Evolutionary conservation across 1,284 basidiomycete genomes (phyloP).

Genomic region (Cryptococcus floricola): DNA sequence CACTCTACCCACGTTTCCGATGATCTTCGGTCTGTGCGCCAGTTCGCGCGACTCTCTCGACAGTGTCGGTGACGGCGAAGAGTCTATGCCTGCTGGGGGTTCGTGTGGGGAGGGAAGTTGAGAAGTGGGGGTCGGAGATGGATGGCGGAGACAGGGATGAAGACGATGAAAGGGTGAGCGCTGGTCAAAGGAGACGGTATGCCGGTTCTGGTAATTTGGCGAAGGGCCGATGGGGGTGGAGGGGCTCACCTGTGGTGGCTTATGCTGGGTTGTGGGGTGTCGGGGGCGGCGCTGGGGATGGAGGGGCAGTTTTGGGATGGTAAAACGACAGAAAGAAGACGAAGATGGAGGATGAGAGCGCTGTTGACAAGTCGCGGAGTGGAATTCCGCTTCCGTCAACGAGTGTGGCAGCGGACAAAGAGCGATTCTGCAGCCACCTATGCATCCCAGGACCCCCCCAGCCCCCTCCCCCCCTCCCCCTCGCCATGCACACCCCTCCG

Average conservation of each 20-base stretch:
- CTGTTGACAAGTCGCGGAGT: background rate
- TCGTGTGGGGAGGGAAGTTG: background rate
- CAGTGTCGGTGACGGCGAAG: background rate
- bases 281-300: too few relatives aligned
- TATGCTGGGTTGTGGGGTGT: too few relatives aligned
- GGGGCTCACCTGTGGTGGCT: background rate
- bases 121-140: background rate
- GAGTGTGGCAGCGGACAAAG: background rate
- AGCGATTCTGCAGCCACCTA: too few relatives aligned
- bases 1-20: background rate
- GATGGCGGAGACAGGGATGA: background rate
- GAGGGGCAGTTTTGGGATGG: too few relatives aligned
- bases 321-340: background rate
- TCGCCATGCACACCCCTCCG: too few relatives aligned
- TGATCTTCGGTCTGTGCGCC: constrained; percentile 1
- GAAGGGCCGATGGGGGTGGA: background rate
- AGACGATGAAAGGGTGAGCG: background rate
- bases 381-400: background rate
- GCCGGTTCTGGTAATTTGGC: too few relatives aligned
- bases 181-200: background rate
- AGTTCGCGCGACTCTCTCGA: background rate
- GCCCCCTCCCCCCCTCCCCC: too few relatives aligned
- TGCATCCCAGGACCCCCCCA: too few relatives aligned
- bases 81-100: background rate
- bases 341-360: background rate